Evolutionary conservation across 345 rosid genomes (phyloP).

Genomic region (Gossypium turneri): DNA sequence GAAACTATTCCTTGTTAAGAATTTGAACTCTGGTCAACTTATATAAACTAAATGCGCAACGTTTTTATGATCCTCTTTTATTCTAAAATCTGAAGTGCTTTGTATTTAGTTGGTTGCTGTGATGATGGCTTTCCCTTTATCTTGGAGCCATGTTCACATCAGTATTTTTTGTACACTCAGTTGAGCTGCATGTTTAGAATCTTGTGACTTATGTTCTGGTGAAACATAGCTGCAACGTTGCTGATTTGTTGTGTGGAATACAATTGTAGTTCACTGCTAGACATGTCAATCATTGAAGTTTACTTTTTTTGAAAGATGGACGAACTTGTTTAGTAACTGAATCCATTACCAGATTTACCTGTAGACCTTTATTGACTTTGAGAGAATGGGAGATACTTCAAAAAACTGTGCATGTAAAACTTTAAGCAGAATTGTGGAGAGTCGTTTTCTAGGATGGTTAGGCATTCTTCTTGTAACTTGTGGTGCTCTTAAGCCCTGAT

Average conservation of each 20-base stretch:
- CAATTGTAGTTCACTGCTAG: neutral
- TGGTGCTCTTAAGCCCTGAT: neutral
- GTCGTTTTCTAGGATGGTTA: neutral
- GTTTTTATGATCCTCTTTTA: neutral
- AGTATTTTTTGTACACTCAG: neutral
- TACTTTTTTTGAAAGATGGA: neutral
- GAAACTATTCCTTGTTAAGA: slow-evolving; percentile 1
- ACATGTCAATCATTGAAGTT: neutral
- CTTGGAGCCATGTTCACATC: neutral
- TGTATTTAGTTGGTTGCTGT: neutral
- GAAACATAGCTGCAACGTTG: neutral
- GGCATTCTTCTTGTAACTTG: neutral
- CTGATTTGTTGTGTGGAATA: neutral
- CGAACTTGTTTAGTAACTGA: neutral
- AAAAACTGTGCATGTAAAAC: neutral
- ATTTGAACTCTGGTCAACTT: neutral
- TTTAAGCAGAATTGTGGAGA: neutral
- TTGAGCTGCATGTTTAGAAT: neutral
- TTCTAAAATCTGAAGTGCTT: neutral
- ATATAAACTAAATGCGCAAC: neutral
- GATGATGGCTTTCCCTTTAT: neutral
- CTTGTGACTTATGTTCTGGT: neutral
- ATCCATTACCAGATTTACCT: neutral
- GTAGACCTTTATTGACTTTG: neutral
- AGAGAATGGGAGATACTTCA: neutral